phyloP scores from a whole-genome alignment of 148 eudicot genomes.

The Talinum fruticosum region DNA sequence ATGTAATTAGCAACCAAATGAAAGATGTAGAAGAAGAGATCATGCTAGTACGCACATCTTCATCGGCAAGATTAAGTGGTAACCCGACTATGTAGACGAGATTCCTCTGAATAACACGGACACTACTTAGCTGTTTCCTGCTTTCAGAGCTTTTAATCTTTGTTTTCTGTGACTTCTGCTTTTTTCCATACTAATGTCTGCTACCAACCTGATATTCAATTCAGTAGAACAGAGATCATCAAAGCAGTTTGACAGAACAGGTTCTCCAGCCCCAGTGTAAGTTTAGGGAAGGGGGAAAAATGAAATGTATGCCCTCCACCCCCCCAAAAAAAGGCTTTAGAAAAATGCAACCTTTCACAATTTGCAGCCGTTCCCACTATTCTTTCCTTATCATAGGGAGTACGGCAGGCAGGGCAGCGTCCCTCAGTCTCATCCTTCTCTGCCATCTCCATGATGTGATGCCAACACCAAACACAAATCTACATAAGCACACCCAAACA shows the following conservation, averaged over 20 bases:
- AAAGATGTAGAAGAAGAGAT: slow-evolving; percentile 15
- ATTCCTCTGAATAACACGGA: slow-evolving; percentile 84
- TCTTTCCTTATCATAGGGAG: slow-evolving; percentile 85
- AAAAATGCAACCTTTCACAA: slow-evolving; percentile 60
- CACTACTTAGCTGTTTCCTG: slow-evolving; percentile 86
- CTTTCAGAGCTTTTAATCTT: slow-evolving; percentile 68
- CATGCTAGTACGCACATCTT: slow-evolving; percentile 55
- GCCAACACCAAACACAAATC: slow-evolving; percentile 99
- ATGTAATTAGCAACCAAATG: slow-evolving; percentile 1
- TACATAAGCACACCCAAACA: slow-evolving; percentile 24
- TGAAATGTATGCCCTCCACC: background rate
- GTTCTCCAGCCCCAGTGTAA: background rate
- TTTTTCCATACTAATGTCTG: slow-evolving; percentile 76
- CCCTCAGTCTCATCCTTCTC: slow-evolving; percentile 91
- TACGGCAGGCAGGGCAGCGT: slow-evolving; percentile 96
- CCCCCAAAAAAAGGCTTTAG: background rate
- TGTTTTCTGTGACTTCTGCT: slow-evolving; percentile 60
- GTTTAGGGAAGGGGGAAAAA: background rate
- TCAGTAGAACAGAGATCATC: background rate
- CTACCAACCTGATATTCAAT: slow-evolving; percentile 48
- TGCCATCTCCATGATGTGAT: slow-evolving; percentile 97
- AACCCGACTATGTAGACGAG: slow-evolving; percentile 93
- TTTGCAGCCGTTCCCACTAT: slow-evolving; percentile 73
- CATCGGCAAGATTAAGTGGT: slow-evolving; percentile 88
- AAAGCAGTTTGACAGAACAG: background rate